Evolutionary conservation across 495 filamentous ascomycete genomes (phyloP).

Genomic region (Penicillium salamii): DNA sequence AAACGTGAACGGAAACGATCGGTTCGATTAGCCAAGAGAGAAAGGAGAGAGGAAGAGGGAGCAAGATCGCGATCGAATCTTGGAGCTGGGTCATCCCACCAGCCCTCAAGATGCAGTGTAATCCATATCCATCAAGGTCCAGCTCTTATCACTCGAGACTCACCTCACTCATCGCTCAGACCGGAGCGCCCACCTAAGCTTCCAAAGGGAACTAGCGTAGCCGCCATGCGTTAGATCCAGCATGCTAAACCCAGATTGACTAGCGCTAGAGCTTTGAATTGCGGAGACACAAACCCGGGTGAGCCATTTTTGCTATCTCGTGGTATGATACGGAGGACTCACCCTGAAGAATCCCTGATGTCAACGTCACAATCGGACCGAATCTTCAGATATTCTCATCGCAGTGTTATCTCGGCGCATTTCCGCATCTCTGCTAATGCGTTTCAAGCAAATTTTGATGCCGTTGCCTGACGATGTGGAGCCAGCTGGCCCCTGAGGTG

Average conservation of each 20-base stretch:
- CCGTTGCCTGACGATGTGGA: neutral
- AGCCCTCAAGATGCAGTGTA: too few species aligned
- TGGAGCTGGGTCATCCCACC: too few species aligned
- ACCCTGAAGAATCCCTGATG: too few species aligned
- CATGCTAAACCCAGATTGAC: neutral
- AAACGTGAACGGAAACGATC: too few species aligned
- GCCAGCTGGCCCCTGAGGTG: neutral
- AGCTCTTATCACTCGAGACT: too few species aligned
- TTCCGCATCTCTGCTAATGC: neutral
- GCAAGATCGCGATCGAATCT: too few species aligned
- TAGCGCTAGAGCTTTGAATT: neutral
- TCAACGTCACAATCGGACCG: neutral
- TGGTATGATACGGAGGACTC: neutral
- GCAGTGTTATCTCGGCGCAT: neutral
- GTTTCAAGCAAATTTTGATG: neutral
- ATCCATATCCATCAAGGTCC: too few species aligned
- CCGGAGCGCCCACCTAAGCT: too few species aligned
- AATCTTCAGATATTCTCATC: neutral
- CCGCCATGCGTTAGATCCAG: constrained; percentile 1
- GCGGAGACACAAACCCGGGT: neutral
- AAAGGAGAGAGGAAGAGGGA: too few species aligned
- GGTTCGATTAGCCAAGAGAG: too few species aligned
- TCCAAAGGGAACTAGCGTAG: neutral
- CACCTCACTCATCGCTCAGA: too few species aligned
- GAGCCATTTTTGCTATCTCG: neutral